Conservation (phyloP, 2,329 filamentous ascomycete species). For the Scedosporium dehoogii region DNA sequence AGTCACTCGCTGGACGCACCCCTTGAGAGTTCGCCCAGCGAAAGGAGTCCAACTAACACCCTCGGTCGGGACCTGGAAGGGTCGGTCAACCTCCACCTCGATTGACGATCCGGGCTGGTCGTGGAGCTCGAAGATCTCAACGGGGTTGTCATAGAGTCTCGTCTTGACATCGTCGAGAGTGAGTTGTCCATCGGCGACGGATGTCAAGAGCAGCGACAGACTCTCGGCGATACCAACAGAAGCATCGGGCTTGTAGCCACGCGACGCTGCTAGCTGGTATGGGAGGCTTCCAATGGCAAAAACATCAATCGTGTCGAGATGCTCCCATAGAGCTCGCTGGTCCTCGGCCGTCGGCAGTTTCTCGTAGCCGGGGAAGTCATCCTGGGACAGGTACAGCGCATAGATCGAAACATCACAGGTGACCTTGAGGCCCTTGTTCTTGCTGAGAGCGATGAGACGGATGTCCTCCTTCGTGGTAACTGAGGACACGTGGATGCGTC, state of each 20-base stretch:
- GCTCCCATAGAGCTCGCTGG: conserved; percentile 64
- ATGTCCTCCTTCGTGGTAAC: conserved; percentile 78
- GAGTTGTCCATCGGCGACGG: conserved; percentile 62
- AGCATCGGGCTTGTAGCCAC: conserved; percentile 43
- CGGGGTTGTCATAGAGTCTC: conserved; percentile 68
- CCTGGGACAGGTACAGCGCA: conserved; percentile 62
- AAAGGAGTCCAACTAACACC: conserved; percentile 48
- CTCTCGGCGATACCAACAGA: conserved; percentile 62
- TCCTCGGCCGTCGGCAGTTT: conserved; percentile 58
- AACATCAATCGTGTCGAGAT: conserved; percentile 63
- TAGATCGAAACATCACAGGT: conserved; percentile 79
- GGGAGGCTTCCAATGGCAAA: conserved; percentile 73
- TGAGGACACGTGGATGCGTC: conserved; percentile 70
- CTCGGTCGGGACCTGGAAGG: conserved; percentile 47
- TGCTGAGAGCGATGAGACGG: conserved; percentile 64
- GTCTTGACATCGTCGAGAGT: conserved; percentile 63
- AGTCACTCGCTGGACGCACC: conserved; percentile 63
- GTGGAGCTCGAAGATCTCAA: conserved; percentile 73
- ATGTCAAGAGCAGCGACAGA: conserved; percentile 64
- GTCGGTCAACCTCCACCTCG: conserved; percentile 66
- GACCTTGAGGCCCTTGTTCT: conserved; percentile 71
- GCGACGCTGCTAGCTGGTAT: conserved; percentile 58
- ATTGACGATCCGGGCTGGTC: conserved; percentile 65
- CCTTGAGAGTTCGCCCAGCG: conserved; percentile 56
- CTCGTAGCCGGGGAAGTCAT: conserved; percentile 58